Percentiles rank a stretch among this genome's conserved stretches.
phyloP scores from a whole-genome alignment of 192 early-diverging fungal genomes.

The Entomortierella lignicola region DNA sequence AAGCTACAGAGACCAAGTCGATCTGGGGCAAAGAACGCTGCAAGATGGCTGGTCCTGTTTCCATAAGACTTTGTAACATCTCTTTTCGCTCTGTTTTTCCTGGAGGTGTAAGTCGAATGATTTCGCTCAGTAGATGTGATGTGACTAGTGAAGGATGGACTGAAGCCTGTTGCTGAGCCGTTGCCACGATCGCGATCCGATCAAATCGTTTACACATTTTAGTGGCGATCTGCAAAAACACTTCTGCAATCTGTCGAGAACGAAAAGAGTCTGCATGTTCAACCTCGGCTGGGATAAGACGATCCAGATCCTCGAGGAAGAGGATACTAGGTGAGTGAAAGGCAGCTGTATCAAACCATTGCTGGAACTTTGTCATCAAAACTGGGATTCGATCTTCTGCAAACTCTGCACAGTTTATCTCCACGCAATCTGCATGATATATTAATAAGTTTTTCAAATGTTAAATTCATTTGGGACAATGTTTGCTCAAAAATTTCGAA shows the following conservation, averaged over 20 bases:
- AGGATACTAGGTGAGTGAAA: slow-evolving; percentile 80
- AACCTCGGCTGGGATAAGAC: slow-evolving; percentile 76
- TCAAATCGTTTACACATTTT: slow-evolving; percentile 61
- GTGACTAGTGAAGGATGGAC: slow-evolving; percentile 69
- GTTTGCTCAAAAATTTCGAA: too few species aligned
- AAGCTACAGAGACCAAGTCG: slow-evolving; percentile 79
- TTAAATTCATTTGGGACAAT: too few species aligned
- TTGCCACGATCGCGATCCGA: slow-evolving; percentile 69
- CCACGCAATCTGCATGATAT: slow-evolving; percentile 67
- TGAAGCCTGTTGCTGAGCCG: slow-evolving; percentile 72
- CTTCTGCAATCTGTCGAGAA: slow-evolving; percentile 71
- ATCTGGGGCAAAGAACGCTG: slow-evolving; percentile 64
- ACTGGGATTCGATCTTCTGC: slow-evolving; percentile 67
- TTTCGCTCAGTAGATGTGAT: slow-evolving; percentile 72
- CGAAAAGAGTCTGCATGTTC: slow-evolving; percentile 78
- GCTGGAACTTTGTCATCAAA: slow-evolving; percentile 68
- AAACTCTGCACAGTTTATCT: slow-evolving; percentile 68
- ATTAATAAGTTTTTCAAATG: too few species aligned
- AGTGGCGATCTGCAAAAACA: slow-evolving; percentile 66
- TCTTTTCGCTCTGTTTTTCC: slow-evolving; percentile 71
- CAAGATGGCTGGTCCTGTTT: slow-evolving; percentile 59
- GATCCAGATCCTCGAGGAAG: slow-evolving; percentile 82
- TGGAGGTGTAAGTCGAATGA: slow-evolving; percentile 71
- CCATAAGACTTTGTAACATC: slow-evolving; percentile 80
- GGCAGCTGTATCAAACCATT: slow-evolving; percentile 72